Percentiles rank a stretch among this genome's conserved stretches.
Conservation (phyloP, 164 flowering plant species). For the Hamamelis virginiana region DNA sequence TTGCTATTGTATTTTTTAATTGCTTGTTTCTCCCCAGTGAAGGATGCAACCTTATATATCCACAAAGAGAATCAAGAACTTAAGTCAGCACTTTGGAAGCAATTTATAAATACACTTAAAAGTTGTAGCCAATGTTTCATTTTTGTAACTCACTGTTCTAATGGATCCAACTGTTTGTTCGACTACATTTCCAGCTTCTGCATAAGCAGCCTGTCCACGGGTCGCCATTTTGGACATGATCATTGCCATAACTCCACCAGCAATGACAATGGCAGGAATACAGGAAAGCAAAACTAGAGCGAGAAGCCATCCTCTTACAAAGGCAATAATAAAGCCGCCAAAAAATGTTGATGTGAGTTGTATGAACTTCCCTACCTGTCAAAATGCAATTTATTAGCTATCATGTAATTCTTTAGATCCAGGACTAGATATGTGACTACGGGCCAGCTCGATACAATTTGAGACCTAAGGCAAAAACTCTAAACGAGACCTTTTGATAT, state of each 20-base stretch:
- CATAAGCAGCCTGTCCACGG: slow-evolving; percentile 50
- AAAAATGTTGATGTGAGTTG: slow-evolving; percentile 43
- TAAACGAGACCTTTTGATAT: too few species aligned
- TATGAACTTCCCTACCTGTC: slow-evolving; percentile 59
- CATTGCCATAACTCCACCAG: slow-evolving; percentile 37
- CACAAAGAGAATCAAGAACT: background rate
- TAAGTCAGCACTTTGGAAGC: too few species aligned
- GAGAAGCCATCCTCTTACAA: slow-evolving; percentile 50
- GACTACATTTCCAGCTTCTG: slow-evolving; percentile 54
- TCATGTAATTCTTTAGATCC: too few species aligned
- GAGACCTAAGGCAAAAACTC: too few species aligned
- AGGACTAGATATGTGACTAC: too few species aligned
- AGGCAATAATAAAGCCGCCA: slow-evolving; percentile 52
- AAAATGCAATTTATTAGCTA: too few species aligned
- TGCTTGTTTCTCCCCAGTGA: slow-evolving; percentile 71
- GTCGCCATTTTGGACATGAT: slow-evolving; percentile 43
- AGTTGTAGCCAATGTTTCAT: background rate
- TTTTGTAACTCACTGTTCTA: slow-evolving; percentile 37
- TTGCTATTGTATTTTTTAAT: slow-evolving; percentile 43
- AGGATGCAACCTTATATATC: slow-evolving; percentile 56
- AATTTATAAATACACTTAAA: background rate
- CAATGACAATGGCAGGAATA: slow-evolving; percentile 36
- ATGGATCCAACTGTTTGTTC: slow-evolving; percentile 58
- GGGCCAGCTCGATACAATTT: too few species aligned
- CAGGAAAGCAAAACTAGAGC: slow-evolving; percentile 34